Evolutionary conservation across 179 eudicot species (phyloP).

Genomic region (Silene coronaria): DNA sequence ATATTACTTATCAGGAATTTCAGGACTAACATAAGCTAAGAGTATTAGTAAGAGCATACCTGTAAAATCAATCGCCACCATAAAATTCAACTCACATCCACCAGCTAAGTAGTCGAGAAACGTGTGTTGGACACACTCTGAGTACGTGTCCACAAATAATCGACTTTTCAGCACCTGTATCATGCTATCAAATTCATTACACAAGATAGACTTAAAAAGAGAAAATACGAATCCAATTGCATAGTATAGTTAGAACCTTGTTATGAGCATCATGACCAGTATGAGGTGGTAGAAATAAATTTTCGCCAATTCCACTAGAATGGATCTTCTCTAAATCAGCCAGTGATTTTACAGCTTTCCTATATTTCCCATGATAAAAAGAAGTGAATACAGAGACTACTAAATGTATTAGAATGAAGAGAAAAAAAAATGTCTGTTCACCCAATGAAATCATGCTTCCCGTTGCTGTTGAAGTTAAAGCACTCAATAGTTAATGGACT

Average conservation of each 20-base stretch:
- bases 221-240: conserved; percentile 14
- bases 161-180: conserved; percentile 77
- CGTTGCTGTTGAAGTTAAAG: conserved; percentile 81
- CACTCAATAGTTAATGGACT: conserved; percentile 78
- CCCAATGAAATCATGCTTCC: conserved; percentile 91
- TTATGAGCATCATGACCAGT: conserved; percentile 55
- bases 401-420: conserved; percentile 16
- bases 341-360: conserved; percentile 70
- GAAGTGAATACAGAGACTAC: conserved; percentile 14
- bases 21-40: background rate
- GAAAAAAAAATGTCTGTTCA: conserved; percentile 27
- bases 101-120: conserved; percentile 89
- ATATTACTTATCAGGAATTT: background rate
- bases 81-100: conserved; percentile 87
- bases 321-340: conserved; percentile 67
- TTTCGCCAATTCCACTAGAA: conserved; percentile 54
- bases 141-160: conserved; percentile 68
- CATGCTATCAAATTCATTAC: conserved; percentile 17
- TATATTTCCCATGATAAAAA: conserved; percentile 25
- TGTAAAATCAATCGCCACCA: conserved; percentile 98
- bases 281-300: conserved; percentile 47
- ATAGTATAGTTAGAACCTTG: conserved; percentile 47
- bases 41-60: conserved; percentile 38
- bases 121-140: conserved; percentile 65
- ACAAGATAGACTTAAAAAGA: conserved; percentile 19